Evolutionary conservation across 768 basidiomycete species (phyloP).

Genomic region (Trametes punicea): DNA sequence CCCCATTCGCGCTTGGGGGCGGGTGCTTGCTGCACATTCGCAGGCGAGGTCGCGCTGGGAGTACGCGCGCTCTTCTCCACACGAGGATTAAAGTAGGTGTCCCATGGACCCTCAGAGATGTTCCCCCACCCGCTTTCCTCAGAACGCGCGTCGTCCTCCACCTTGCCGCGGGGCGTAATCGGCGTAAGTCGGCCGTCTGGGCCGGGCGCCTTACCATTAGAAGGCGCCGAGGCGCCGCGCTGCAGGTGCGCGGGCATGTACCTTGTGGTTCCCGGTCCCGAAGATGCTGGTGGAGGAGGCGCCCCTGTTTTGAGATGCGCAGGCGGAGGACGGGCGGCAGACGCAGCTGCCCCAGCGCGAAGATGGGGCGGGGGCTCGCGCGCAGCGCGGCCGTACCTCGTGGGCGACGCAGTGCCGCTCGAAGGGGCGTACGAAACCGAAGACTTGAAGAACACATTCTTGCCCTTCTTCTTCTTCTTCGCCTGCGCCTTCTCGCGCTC

Average conservation of each 20-base stretch:
- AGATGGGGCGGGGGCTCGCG: slow-evolving; percentile 6
- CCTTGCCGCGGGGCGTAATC: background rate
- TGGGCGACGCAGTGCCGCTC: background rate
- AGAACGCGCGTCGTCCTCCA: background rate
- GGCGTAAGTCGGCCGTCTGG: background rate
- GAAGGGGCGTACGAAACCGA: background rate
- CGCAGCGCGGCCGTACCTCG: background rate
- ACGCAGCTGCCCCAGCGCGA: background rate
- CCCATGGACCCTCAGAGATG: slow-evolving; percentile 7
- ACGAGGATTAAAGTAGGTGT: background rate
- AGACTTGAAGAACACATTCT: background rate
- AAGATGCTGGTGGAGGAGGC: background rate
- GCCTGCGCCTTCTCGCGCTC: slow-evolving; percentile 19
- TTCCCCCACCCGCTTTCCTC: slow-evolving; percentile 1
- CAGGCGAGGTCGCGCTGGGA: too few relatives aligned
- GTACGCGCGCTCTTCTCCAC: too few relatives aligned
- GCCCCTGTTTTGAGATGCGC: slow-evolving; percentile 5
- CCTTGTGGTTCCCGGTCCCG: background rate
- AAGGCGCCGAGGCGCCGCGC: background rate
- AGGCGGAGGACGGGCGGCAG: background rate
- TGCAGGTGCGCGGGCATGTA: background rate
- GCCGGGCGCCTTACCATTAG: background rate
- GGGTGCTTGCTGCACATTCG: background rate
- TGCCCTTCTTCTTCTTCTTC: slow-evolving; percentile 4
- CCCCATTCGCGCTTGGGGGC: background rate